Base-by-base conservation (phyloP, 1,139 yeast species). In the Saccharomyces pastorianus region DNA sequence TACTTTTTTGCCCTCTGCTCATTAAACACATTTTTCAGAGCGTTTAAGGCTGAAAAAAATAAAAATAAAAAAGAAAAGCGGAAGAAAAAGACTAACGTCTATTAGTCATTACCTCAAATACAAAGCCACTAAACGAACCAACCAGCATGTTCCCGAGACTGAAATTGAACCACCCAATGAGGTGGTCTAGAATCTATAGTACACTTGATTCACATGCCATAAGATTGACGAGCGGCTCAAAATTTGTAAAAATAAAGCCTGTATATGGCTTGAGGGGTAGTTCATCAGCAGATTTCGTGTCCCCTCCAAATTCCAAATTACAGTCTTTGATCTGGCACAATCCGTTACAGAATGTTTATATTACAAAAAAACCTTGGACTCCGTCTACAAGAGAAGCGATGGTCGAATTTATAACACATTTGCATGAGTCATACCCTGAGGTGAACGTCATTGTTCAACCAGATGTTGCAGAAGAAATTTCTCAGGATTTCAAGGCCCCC, bases 321-420 rank as follows among this genome's bases (percentile, higher is more conserved):
- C 78, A 76, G 60, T 75, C 78, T 47, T 63, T 82, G 46, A 70
- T 76, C 26, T 83, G 83, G 83, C 70, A 70, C 7, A 64, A 66
- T 7, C 82, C 83, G 0, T 79, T 88, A 13, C 79, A 81, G 57
- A 91, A 91, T 67, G 80, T 91, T 8, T 79, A 85, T 56, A 76
- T 91, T 44, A 88, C 88, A 46, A 90, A 89, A 69, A 91, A 91
- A 67, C 96, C 96, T 1, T 83, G 89, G 85, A 81, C 88, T 54
- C 69, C 73, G 3, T 72, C 74, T 8, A 95, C 88, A 1, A 76
- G 85, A 13, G 73, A 75, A 17, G 90, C 95, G 7, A 80, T 85
- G 80, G 76, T 82, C 7, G 75, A 77, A 52, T 84, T 91, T 58
- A 80, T 89, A 31, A 71, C 76, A 5, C 76, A 75, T 56, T 51